phyloP scores from a whole-genome alignment of 2,329 filamentous ascomycete species.

The Stachybotrys elegans region DNA sequence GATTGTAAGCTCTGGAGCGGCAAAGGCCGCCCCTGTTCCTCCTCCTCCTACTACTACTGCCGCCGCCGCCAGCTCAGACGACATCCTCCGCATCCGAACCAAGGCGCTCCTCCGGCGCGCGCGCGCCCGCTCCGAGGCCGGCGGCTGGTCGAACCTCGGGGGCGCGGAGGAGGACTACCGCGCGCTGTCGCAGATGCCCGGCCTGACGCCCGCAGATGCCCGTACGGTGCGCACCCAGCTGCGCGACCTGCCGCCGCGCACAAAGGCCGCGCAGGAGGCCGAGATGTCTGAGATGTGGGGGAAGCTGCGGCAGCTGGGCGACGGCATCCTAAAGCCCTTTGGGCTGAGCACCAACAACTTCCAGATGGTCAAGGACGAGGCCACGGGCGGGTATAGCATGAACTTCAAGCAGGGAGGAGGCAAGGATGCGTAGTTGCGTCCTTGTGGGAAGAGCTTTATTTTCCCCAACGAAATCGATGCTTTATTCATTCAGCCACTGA shows the following conservation, averaged over 20 bases:
- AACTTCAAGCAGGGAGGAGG: slow-evolving; percentile 58
- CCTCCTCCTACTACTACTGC: slow-evolving; percentile 10
- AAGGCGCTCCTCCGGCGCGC: slow-evolving; percentile 81
- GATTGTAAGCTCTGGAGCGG: slow-evolving; percentile 55
- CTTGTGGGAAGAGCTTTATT: too few species aligned
- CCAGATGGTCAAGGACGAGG: slow-evolving; percentile 86
- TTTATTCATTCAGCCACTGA: too few species aligned
- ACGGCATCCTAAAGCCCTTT: slow-evolving; percentile 88
- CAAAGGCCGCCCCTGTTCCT: slow-evolving; percentile 38
- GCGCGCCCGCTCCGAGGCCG: slow-evolving; percentile 63
- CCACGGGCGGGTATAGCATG: slow-evolving; percentile 89
- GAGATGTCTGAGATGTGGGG: slow-evolving; percentile 98
- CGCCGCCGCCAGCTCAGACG: slow-evolving; percentile 33
- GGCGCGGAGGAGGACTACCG: slow-evolving; percentile 80
- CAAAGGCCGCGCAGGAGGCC: slow-evolving; percentile 74
- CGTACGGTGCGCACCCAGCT: slow-evolving; percentile 65
- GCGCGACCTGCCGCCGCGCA: slow-evolving; percentile 56
- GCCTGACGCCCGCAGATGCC: slow-evolving; percentile 59
- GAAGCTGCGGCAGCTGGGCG: slow-evolving; percentile 87
- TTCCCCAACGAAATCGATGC: slow-evolving; percentile 6
- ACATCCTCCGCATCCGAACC: slow-evolving; percentile 70
- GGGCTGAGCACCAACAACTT: slow-evolving; percentile 93
- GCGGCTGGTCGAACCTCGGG: slow-evolving; percentile 75
- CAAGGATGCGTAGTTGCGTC: not conserved
- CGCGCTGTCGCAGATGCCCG: slow-evolving; percentile 48